These are phyloP conservation scores for Colletotrichum euphorbiae DNA, from an alignment of 2,329 filamentous ascomycete species.

Conservation along the genomic window DNA sequence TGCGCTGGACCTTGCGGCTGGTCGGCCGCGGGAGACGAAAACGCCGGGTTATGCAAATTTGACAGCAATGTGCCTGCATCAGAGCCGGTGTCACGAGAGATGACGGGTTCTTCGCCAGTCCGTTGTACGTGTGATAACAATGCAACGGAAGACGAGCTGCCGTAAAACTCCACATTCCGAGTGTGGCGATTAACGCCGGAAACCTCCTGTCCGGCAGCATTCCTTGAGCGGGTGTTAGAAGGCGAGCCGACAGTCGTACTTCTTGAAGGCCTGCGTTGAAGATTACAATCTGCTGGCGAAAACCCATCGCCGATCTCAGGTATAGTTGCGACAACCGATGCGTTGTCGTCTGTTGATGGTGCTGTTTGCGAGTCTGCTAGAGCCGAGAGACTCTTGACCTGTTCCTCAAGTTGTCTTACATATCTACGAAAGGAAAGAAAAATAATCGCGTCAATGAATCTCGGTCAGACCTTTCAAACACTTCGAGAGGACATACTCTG, in stretches of 20 bases:
- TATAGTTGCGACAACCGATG: constrained; percentile 36
- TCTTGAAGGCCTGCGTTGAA: constrained; percentile 23
- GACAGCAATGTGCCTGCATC: constrained; percentile 55
- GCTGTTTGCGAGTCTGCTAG: constrained; percentile 18
- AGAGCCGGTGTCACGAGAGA: constrained; percentile 39
- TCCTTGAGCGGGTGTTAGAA: constrained; percentile 43
- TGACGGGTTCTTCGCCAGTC: constrained; percentile 41
- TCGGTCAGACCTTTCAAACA: neutral
- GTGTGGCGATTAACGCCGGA: constrained; percentile 59
- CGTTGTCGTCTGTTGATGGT: constrained; percentile 19
- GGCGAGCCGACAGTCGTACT: constrained; percentile 35
- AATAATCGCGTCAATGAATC: neutral
- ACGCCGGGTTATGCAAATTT: constrained; percentile 58
- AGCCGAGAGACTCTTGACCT: constrained; percentile 42
- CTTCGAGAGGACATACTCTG: constrained; percentile 41
- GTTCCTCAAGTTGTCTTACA: constrained; percentile 43
- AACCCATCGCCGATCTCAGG: constrained; percentile 24
- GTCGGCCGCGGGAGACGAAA: constrained; percentile 46
- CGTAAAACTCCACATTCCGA: constrained; percentile 59
- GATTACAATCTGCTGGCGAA: constrained; percentile 15
- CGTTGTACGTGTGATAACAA: constrained; percentile 55
- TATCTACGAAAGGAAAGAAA: constrained; percentile 37
- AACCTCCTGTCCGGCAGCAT: constrained; percentile 51
- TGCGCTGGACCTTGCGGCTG: neutral
- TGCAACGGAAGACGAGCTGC: constrained; percentile 60